Evolutionary conservation across 352 stramenopile species (phyloP).

Genomic region (Globisporangium nunn): DNA sequence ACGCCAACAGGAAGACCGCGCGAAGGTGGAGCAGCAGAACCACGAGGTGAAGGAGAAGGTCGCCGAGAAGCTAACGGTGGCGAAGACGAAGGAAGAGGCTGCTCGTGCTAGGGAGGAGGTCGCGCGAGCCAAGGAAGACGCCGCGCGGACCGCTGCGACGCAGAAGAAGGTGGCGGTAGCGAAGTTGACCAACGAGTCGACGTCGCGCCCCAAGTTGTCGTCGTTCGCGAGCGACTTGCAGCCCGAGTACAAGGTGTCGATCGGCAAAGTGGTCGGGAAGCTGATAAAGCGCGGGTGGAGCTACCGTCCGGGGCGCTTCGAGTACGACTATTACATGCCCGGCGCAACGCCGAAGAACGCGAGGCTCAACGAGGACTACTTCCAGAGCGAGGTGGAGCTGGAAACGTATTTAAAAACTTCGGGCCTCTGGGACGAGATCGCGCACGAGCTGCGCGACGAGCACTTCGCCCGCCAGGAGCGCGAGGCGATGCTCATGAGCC

Average conservation of each 20-base stretch:
- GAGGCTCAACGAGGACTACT: conserved; percentile 61
- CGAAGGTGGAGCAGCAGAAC: neutral
- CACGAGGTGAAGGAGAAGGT: neutral
- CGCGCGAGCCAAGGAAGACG: neutral
- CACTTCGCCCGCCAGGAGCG: conserved; percentile 18
- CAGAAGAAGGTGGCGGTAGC: neutral
- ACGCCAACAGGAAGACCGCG: conserved; percentile 8
- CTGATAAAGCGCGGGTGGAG: conserved; percentile 51
- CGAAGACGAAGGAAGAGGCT: conserved; percentile 3
- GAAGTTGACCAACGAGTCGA: neutral
- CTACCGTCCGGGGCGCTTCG: conserved; percentile 65
- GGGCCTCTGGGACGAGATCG: conserved; percentile 56
- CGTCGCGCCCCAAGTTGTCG: neutral
- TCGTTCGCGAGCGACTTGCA: conserved; percentile 7
- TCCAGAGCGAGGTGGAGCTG: conserved; percentile 58
- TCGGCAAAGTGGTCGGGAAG: conserved; percentile 53
- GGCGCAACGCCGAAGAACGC: conserved; percentile 40
- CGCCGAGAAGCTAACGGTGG: conserved; percentile 11
- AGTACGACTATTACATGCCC: conserved; percentile 84
- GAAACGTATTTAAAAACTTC: conserved; percentile 62
- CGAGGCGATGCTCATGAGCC: conserved; percentile 17
- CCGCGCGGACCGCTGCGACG: neutral
- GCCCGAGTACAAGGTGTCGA: conserved; percentile 31
- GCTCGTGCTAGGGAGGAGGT: neutral
- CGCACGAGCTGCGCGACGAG: conserved; percentile 28